phyloP scores from a whole-genome alignment of 2,329 filamentous ascomycete species.

The Didymella keratinophila region DNA sequence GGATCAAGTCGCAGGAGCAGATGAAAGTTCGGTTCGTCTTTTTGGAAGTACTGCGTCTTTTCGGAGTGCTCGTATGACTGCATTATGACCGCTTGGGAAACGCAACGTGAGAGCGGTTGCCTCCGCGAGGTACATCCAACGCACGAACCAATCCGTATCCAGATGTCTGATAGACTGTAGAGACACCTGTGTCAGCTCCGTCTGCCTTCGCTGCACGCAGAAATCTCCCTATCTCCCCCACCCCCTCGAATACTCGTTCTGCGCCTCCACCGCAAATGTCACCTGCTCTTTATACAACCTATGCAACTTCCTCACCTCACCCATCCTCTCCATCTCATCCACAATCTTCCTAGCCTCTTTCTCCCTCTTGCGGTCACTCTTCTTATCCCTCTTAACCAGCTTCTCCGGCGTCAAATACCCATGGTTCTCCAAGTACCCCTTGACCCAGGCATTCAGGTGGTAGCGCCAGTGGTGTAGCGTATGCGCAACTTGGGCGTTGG shows the following conservation, averaged over 20 bases:
- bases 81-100: too few relatives aligned
- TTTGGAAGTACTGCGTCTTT: too few relatives aligned
- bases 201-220: too few relatives aligned
- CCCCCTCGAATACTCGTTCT: slow-evolving; percentile 38
- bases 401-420: slow-evolving; percentile 66
- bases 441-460: slow-evolving; percentile 75
- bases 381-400: slow-evolving; percentile 67
- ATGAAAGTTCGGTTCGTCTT: too few relatives aligned
- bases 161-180: too few relatives aligned
- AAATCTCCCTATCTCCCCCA: too few relatives aligned
- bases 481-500: slow-evolving; percentile 74
- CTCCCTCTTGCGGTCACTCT: slow-evolving; percentile 66
- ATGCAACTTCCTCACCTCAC: slow-evolving; percentile 69
- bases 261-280: slow-evolving; percentile 39
- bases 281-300: slow-evolving; percentile 70
- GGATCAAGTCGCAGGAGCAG: too few relatives aligned
- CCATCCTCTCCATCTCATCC: slow-evolving; percentile 67
- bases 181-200: too few relatives aligned
- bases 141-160: too few relatives aligned
- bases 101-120: too few relatives aligned
- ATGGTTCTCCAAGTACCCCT: slow-evolving; percentile 65
- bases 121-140: too few relatives aligned
- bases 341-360: slow-evolving; percentile 70
- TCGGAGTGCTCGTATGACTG: too few relatives aligned
- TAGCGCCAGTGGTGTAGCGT: slow-evolving; percentile 78